Percentiles rank a stretch among this genome's conserved stretches.
These are phyloP conservation scores for Chaetoceros muelleri DNA, from an alignment of 108 stramenopile species.

Conservation along the genomic window DNA sequence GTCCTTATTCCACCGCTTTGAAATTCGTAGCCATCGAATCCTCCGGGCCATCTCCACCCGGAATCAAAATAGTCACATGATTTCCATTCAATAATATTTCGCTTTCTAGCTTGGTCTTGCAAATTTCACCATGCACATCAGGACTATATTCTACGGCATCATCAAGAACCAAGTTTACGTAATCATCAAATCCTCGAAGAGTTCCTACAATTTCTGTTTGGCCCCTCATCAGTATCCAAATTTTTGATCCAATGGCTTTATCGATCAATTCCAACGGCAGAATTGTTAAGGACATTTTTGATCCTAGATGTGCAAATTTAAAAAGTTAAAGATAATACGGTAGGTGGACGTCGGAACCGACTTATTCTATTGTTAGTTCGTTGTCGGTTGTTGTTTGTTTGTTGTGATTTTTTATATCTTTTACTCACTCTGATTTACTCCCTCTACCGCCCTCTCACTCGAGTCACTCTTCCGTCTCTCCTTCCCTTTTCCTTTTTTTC, in stretches of 20 bases:
- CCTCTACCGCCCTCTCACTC: no score
- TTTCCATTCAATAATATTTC: slow-evolving; percentile 87
- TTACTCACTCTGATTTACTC: no score
- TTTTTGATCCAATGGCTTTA: slow-evolving; percentile 81
- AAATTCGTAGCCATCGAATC: slow-evolving; percentile 73
- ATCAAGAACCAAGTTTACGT: slow-evolving; percentile 82
- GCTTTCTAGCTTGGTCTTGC: slow-evolving; percentile 58
- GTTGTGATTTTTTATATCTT: no score
- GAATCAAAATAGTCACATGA: slow-evolving; percentile 80
- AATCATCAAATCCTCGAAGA: slow-evolving; percentile 80
- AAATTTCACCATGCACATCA: slow-evolving; percentile 51
- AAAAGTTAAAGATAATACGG: no score
- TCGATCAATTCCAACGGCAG: slow-evolving; percentile 82
- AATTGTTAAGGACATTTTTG: slow-evolving; percentile 54
- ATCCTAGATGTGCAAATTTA: no score
- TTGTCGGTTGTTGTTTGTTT: no score
- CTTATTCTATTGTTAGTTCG: no score
- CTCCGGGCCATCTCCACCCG: slow-evolving; percentile 64
- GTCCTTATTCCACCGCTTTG: no score
- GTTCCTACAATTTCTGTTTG: slow-evolving; percentile 79
- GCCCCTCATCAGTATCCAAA: slow-evolving; percentile 84
- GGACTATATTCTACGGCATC: slow-evolving; percentile 83
- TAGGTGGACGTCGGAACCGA: no score
- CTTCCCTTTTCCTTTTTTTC: no score
- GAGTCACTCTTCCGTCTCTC: no score